A percentile compares a stretch with the other conserved stretches of the same genome.
Evolutionary conservation across 306 rosid genomes (phyloP).

Genomic region (Dryas octopetala): DNA sequence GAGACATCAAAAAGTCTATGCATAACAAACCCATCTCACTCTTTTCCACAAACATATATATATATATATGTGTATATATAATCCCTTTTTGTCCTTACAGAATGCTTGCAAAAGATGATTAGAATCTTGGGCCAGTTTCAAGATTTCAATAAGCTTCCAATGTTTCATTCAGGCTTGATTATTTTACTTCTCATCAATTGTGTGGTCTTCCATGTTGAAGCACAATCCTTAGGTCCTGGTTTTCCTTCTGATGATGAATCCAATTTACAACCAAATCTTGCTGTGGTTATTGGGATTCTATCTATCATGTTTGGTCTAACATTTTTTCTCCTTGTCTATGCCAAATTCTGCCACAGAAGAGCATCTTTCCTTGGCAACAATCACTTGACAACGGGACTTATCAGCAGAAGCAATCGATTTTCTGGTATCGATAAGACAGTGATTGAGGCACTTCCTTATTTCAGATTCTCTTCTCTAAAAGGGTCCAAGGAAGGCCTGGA

Average conservation of each 20-base stretch:
- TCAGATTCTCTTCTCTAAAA: slow-evolving; percentile 75
- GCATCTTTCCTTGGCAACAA: slow-evolving; percentile 17
- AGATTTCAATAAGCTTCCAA: slow-evolving; percentile 19
- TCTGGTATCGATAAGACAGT: slow-evolving; percentile 82
- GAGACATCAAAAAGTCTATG: slow-evolving; percentile 32
- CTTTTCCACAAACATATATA: slow-evolving; percentile 17
- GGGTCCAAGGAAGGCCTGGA: slow-evolving; percentile 90
- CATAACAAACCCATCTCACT: slow-evolving; percentile 27
- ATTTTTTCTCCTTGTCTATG: slow-evolving; percentile 58
- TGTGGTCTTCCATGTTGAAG: slow-evolving; percentile 44
- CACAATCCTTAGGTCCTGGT: slow-evolving; percentile 22
- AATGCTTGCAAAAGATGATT: slow-evolving; percentile 33
- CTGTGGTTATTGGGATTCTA: slow-evolving; percentile 61
- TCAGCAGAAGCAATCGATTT: slow-evolving; percentile 58
- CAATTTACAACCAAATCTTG: slow-evolving; percentile 67
- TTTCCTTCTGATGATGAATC: slow-evolving; percentile 20
- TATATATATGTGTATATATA: not conserved
- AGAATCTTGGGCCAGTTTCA: slow-evolving; percentile 14
- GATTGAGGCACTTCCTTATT: slow-evolving; percentile 95
- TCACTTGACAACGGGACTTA: slow-evolving; percentile 20
- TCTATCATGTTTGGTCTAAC: slow-evolving; percentile 56
- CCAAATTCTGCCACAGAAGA: slow-evolving; percentile 51
- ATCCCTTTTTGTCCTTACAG: not conserved
- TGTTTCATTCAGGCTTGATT: slow-evolving; percentile 32
- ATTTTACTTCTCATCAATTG: slow-evolving; percentile 31